These are phyloP conservation scores for Apodospora peruviana DNA, from an alignment of 495 filamentous ascomycete genomes.

Conservation along the genomic window DNA sequence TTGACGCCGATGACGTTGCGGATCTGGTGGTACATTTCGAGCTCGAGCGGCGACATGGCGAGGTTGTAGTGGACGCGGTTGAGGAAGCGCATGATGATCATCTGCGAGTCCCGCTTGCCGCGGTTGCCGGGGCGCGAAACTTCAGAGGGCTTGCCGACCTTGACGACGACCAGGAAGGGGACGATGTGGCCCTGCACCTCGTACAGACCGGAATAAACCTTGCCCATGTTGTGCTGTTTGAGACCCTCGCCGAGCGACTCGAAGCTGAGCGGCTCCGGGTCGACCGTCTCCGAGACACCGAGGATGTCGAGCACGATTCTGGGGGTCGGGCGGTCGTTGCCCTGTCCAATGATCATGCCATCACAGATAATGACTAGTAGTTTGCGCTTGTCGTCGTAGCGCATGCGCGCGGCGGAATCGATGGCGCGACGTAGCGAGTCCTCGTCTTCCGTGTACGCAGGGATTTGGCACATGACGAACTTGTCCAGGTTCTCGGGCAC, in stretches of 20 bases:
- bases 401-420: slow-evolving; percentile 92
- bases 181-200: slow-evolving; percentile 98
- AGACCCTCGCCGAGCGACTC: slow-evolving; percentile 93
- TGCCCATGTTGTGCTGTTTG: slow-evolving; percentile 99
- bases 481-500: slow-evolving; percentile 95
- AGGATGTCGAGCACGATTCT: slow-evolving; percentile 96
- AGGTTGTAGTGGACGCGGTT: slow-evolving; percentile 94
- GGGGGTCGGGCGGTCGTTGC: slow-evolving; percentile 92
- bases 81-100: slow-evolving; percentile 79
- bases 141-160: slow-evolving; percentile 95
- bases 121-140: slow-evolving; percentile 95
- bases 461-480: slow-evolving; percentile 96
- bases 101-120: slow-evolving; percentile 96
- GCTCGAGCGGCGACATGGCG: slow-evolving; percentile 90
- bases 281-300: slow-evolving; percentile 85
- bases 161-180: slow-evolving; percentile 93
- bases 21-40: slow-evolving; percentile 98
- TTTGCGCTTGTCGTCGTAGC: slow-evolving; percentile 97
- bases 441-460: slow-evolving; percentile 97
- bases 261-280: slow-evolving; percentile 96
- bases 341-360: slow-evolving; percentile 99
- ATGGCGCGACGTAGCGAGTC: slow-evolving; percentile 94
- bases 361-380: slow-evolving; percentile 91
- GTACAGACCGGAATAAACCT: slow-evolving; percentile 95
- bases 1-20: slow-evolving; percentile 99